phyloP scores from a whole-genome alignment of 306 rosid species.

The Astragalus glycyphyllos region DNA sequence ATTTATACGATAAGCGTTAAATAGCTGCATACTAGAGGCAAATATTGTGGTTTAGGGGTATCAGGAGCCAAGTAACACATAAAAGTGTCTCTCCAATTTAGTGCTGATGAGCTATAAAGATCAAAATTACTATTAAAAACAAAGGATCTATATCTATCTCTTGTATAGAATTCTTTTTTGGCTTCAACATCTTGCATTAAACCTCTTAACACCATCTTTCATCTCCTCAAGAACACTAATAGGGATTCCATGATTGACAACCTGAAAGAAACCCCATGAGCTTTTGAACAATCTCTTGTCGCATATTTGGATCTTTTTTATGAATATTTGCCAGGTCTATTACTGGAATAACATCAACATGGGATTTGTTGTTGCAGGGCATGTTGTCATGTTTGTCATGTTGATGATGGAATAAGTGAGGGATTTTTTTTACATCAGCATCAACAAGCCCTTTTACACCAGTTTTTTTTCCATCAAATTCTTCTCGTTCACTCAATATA shows the following conservation, averaged over 20 bases:
- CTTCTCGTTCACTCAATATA: no score
- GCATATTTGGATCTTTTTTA: constrained; percentile 9
- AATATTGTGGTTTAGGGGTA: no score
- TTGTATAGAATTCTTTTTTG: constrained; percentile 26
- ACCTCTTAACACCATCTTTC: constrained; percentile 43
- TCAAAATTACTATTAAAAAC: constrained; percentile 50
- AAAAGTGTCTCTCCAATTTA: no score
- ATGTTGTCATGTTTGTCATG: constrained; percentile 25
- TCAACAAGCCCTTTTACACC: no score
- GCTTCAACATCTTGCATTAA: constrained; percentile 31
- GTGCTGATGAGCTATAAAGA: no score
- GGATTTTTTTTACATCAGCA: no score
- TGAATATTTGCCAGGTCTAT: constrained; percentile 46
- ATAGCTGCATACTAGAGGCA: no score
- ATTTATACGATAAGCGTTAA: no score
- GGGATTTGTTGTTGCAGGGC: constrained; percentile 19
- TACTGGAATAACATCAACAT: constrained; percentile 42
- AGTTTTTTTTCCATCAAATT: no score
- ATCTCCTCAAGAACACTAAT: constrained; percentile 50
- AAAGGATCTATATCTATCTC: constrained; percentile 23
- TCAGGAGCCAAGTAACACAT: no score
- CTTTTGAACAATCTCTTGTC: constrained; percentile 38
- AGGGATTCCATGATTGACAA: constrained; percentile 47
- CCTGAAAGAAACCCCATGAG: constrained; percentile 54
- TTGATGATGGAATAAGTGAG: no score